These are phyloP conservation scores for Melanomma pulvis-pyrius DNA, from an alignment of 495 filamentous ascomycete genomes.

Conservation along the genomic window DNA sequence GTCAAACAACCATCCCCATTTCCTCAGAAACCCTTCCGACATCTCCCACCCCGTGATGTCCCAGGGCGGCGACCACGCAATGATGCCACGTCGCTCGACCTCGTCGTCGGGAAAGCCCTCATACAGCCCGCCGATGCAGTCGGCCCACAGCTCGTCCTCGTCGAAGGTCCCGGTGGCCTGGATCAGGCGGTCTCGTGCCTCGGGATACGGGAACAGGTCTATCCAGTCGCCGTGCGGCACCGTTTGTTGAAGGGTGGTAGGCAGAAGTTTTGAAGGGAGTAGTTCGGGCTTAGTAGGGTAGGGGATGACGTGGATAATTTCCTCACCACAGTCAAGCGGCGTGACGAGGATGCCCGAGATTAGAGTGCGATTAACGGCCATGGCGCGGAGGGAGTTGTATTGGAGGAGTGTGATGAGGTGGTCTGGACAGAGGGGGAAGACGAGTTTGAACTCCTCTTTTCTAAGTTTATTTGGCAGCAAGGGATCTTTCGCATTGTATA, in stretches of 20 bases:
- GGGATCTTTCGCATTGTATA: slow-evolving; percentile 45
- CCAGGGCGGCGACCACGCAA: slow-evolving; percentile 50
- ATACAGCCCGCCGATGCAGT: slow-evolving; percentile 47
- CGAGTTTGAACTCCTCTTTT: slow-evolving; percentile 40
- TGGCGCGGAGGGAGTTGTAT: slow-evolving; percentile 51
- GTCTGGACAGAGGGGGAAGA: slow-evolving; percentile 50
- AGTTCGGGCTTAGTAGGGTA: slow-evolving; percentile 37
- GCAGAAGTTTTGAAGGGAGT: slow-evolving; percentile 43
- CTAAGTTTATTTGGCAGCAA: slow-evolving; percentile 38
- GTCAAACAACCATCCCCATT: slow-evolving; percentile 50
- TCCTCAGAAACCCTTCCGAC: slow-evolving; percentile 51
- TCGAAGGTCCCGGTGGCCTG: slow-evolving; percentile 47
- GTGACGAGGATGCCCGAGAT: slow-evolving; percentile 45
- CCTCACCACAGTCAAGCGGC: slow-evolving; percentile 28
- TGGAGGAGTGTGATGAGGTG: slow-evolving; percentile 52
- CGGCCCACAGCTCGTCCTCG: slow-evolving; percentile 49
- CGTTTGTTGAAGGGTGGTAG: slow-evolving; percentile 47
- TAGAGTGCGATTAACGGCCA: slow-evolving; percentile 46
- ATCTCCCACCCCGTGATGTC: slow-evolving; percentile 51
- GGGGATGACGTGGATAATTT: slow-evolving; percentile 44
- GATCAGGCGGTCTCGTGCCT: slow-evolving; percentile 48
- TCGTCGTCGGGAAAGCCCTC: slow-evolving; percentile 49
- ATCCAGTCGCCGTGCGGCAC: slow-evolving; percentile 50
- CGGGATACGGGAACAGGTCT: slow-evolving; percentile 47
- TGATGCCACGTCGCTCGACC: slow-evolving; percentile 46